phyloP scores from a whole-genome alignment of 2,329 filamentous ascomycete genomes.

The Fusarium sp. region DNA sequence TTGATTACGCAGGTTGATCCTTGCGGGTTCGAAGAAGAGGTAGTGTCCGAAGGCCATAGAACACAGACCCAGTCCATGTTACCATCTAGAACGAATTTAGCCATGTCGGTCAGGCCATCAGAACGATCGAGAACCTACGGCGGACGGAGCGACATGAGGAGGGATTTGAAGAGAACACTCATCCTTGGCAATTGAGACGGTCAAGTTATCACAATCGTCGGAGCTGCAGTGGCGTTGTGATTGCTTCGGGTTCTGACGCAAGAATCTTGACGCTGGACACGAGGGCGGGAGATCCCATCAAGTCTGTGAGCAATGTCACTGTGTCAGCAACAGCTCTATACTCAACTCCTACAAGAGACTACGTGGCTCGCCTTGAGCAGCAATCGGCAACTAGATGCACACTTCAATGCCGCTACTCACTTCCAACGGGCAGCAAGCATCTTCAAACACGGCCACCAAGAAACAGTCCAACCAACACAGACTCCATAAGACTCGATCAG shows the following conservation, averaged over 20 bases:
- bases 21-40: too few relatives aligned
- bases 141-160: accelerated
- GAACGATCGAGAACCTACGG: too few relatives aligned
- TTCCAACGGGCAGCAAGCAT: not conserved
- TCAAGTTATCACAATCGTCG: accelerated
- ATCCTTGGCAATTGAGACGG: too few relatives aligned
- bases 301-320: accelerated
- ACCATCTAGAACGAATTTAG: too few relatives aligned
- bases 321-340: accelerated
- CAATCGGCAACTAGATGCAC: not conserved
- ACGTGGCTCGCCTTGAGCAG: not conserved
- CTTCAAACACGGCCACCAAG: not conserved
- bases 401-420: not conserved
- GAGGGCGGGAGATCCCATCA: too few relatives aligned
- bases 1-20: too few relatives aligned
- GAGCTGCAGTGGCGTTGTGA: not conserved
- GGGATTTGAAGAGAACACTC: accelerated
- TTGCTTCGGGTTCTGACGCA: not conserved
- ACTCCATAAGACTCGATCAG: too few relatives aligned
- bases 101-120: too few relatives aligned
- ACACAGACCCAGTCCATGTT: too few relatives aligned
- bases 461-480: not conserved
- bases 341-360: not conserved
- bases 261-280: not conserved
- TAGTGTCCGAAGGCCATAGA: too few relatives aligned